phyloP scores from a whole-genome alignment of 129 eudicot species.

The Chrysanthemum lavandulifolium region DNA sequence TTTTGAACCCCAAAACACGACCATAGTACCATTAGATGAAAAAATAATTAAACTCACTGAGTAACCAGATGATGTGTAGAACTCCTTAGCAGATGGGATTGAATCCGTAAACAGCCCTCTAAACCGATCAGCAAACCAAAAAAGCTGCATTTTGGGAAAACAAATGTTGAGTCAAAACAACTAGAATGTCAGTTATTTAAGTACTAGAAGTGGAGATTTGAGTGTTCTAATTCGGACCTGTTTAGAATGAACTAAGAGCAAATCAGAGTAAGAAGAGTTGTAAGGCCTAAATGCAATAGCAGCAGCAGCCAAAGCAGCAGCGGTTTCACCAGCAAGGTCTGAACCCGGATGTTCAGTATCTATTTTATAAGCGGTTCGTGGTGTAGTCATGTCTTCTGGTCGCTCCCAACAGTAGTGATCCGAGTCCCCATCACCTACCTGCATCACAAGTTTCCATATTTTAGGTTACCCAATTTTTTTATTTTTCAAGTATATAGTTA shows the following conservation, averaged over 20 bases:
- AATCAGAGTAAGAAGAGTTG: slow-evolving; percentile 67
- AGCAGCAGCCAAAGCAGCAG: slow-evolving; percentile 92
- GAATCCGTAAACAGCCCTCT: slow-evolving; percentile 70
- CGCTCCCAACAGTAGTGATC: slow-evolving; percentile 95
- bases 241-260: slow-evolving; percentile 70
- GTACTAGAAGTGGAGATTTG: neutral
- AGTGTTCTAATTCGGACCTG: slow-evolving; percentile 41
- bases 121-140: slow-evolving; percentile 82
- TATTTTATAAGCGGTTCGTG: slow-evolving; percentile 73
- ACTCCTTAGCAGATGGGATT: slow-evolving; percentile 52
- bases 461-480: slow-evolving; percentile 29
- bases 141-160: slow-evolving; percentile 51
- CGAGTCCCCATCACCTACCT: slow-evolving; percentile 90
- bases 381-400: slow-evolving; percentile 85
- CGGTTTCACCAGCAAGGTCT: slow-evolving; percentile 94
- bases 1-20: neutral
- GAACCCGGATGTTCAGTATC: slow-evolving; percentile 75
- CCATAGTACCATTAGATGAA: neutral
- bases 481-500: slow-evolving; percentile 11
- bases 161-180: slow-evolving; percentile 12
- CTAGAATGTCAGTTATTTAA: neutral
- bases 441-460: slow-evolving; percentile 12
- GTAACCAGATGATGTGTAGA: slow-evolving; percentile 81
- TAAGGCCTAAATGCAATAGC: slow-evolving; percentile 65
- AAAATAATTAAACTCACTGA: slow-evolving; percentile 35